Evolutionary conservation across 768 basidiomycete species (phyloP).

Genomic region (Tylopilus felleus): DNA sequence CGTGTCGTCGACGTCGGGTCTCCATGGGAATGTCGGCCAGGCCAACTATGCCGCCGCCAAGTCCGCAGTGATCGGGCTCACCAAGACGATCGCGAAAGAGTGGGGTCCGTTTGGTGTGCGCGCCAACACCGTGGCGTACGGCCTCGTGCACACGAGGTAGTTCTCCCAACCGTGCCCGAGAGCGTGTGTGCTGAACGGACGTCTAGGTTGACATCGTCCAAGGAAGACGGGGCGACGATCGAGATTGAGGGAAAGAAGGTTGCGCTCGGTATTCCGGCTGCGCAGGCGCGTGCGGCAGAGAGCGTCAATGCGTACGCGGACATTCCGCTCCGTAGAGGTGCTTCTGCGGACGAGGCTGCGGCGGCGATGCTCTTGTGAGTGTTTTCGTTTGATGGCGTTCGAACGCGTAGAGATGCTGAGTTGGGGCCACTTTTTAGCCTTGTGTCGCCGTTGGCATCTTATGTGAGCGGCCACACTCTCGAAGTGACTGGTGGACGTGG

Average conservation of each 20-base stretch:
- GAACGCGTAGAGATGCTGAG: constrained; percentile 7
- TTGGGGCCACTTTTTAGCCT: constrained; percentile 43
- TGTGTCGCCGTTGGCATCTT: constrained; percentile 73
- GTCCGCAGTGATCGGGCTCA: constrained; percentile 71
- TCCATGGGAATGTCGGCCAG: constrained; percentile 87
- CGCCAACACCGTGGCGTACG: constrained; percentile 78
- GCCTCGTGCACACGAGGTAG: constrained; percentile 73
- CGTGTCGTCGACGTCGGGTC: constrained; percentile 77
- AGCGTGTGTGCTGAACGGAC: constrained; percentile 1
- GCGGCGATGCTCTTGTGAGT: constrained; percentile 73
- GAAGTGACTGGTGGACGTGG: constrained; percentile 82
- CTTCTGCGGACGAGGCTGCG: constrained; percentile 73
- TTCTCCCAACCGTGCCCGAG: not conserved
- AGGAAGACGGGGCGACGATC: constrained; percentile 73
- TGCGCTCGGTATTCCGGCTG: constrained; percentile 72
- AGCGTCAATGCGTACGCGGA: constrained; percentile 41
- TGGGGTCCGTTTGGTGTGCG: constrained; percentile 84
- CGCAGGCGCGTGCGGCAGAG: constrained; percentile 37
- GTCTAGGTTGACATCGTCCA: constrained; percentile 69
- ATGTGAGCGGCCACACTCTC: constrained; percentile 78
- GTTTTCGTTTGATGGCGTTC: not conserved
- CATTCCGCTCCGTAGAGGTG: constrained; percentile 69
- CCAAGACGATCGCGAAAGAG: constrained; percentile 85
- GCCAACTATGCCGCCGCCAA: constrained; percentile 81
- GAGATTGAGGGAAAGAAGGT: constrained; percentile 83